A percentile compares a stretch with the other conserved stretches of the same genome.
Conservation (phyloP, 192 early-diverging fungal genomes). For the Backusella parvicylindrica region DNA sequence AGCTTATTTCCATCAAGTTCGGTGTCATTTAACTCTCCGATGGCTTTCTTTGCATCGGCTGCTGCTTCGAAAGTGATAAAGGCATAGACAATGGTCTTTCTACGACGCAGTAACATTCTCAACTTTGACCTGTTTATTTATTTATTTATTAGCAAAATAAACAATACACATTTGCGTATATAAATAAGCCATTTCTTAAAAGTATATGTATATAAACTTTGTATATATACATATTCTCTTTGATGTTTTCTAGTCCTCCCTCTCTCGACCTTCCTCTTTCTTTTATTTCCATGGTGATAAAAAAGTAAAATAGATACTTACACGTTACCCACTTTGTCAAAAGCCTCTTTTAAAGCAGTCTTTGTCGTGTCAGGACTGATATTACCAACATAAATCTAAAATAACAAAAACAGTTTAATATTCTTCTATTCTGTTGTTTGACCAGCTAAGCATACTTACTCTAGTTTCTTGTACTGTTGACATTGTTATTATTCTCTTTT, state of each 20-base stretch:
- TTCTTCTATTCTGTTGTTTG: too few relatives aligned
- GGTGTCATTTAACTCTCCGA: slow-evolving; percentile 69
- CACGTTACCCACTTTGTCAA: neutral
- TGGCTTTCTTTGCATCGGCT: slow-evolving; percentile 70
- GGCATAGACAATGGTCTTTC: slow-evolving; percentile 78
- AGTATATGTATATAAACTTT: neutral
- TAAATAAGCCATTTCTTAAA: neutral
- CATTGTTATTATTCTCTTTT: neutral
- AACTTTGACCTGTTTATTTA: neutral
- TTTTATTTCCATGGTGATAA: neutral
- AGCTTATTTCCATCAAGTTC: slow-evolving; percentile 83
- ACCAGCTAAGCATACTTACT: neutral
- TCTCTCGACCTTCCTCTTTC: neutral
- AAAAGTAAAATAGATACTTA: neutral
- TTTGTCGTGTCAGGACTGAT: neutral
- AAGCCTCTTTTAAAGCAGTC: neutral
- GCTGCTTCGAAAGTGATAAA: slow-evolving; percentile 83
- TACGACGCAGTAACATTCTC: neutral
- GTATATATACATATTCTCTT: neutral
- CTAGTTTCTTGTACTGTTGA: neutral
- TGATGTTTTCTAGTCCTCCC: neutral
- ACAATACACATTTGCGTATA: neutral
- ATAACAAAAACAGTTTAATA: too few relatives aligned
- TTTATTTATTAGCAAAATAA: neutral
- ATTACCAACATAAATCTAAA: slow-evolving; percentile 1